A percentile compares a stretch with the other conserved stretches of the same genome.
Conservation (phyloP, 1,284 basidiomycete species). For the Baeospora myosura region DNA sequence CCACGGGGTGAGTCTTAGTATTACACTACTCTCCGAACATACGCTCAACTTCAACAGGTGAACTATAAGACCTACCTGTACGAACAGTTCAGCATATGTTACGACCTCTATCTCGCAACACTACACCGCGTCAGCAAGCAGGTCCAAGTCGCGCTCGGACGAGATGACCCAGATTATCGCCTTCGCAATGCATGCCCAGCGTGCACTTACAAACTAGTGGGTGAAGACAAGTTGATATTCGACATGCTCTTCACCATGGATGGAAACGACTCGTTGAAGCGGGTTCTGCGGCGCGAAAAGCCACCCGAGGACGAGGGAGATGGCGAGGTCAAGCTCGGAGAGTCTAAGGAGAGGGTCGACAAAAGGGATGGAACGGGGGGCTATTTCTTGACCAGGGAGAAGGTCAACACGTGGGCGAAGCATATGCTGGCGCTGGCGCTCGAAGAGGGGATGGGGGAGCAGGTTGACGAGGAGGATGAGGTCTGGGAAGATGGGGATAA, state of each 20-base stretch:
- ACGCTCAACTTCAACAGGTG: too few species aligned
- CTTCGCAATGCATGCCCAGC: not conserved
- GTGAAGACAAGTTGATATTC: conserved; percentile 17
- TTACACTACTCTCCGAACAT: too few species aligned
- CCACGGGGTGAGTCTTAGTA: not conserved
- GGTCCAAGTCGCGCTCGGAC: not conserved
- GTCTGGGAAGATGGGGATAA: not conserved
- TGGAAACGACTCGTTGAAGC: conserved; percentile 27
- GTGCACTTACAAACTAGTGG: conserved; percentile 4
- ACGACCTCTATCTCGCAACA: conserved; percentile 24
- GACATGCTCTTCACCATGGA: conserved; percentile 21
- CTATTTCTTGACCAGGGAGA: not conserved
- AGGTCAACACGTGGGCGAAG: not conserved
- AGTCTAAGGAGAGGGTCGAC: not conserved
- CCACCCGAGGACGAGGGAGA: not conserved
- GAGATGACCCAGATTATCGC: not conserved
- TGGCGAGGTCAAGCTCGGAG: not conserved
- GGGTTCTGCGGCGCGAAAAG: conserved; percentile 7
- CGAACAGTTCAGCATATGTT: conserved; percentile 12
- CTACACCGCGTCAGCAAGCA: conserved; percentile 8
- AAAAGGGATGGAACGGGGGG: not conserved
- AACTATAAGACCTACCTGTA: too few species aligned
- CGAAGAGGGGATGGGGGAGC: not conserved
- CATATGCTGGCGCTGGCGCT: too few species aligned
- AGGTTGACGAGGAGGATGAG: not conserved